A percentile compares a stretch with the other conserved stretches of the same genome.
These are phyloP conservation scores for Penicillium sp. DNA, from an alignment of 2,329 filamentous ascomycete genomes.

Conservation along the genomic window DNA sequence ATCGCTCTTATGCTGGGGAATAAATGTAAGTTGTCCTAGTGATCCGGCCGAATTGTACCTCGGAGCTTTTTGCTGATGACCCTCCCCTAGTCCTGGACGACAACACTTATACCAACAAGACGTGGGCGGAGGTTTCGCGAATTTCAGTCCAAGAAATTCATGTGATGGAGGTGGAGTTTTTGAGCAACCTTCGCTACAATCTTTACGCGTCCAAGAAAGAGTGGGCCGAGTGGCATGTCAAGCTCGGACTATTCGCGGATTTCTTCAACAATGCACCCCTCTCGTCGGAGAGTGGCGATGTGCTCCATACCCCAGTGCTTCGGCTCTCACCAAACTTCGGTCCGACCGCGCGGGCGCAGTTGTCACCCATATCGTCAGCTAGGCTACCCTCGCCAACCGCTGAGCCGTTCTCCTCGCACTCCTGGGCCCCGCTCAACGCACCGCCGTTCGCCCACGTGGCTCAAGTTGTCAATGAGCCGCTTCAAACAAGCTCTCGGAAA, in stretches of 20 bases:
- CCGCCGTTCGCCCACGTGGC: conserved; percentile 30
- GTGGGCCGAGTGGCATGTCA: conserved; percentile 86
- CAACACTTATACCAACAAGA: conserved; percentile 99
- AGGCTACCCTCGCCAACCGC: conserved; percentile 46
- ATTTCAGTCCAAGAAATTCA: conserved; percentile 95
- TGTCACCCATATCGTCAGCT: conserved; percentile 37
- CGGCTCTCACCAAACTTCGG: conserved; percentile 43
- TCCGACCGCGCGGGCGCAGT: conserved; percentile 36
- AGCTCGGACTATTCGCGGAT: conserved; percentile 78
- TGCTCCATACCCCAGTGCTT: conserved; percentile 34
- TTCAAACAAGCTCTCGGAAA: conserved; percentile 54
- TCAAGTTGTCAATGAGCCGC: conserved; percentile 30
- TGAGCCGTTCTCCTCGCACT: conserved; percentile 36
- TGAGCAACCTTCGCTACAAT: conserved; percentile 97
- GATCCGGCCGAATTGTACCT: background rate
- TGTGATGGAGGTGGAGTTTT: conserved; percentile 99
- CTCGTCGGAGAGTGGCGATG: conserved; percentile 46
- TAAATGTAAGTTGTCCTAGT: conserved; percentile 68
- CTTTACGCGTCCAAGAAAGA: conserved; percentile 83
- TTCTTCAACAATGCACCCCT: conserved; percentile 76
- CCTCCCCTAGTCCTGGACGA: conserved; percentile 77
- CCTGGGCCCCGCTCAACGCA: conserved; percentile 35
- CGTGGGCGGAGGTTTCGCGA: conserved; percentile 96
- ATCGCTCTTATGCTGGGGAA: conserved; percentile 98
- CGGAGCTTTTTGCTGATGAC: conserved; percentile 11